Evolutionary conservation across 495 filamentous ascomycete genomes (phyloP), one percentile per base, ranked within the genome.

Genomic region (Aeminium ludgeri): DNA sequence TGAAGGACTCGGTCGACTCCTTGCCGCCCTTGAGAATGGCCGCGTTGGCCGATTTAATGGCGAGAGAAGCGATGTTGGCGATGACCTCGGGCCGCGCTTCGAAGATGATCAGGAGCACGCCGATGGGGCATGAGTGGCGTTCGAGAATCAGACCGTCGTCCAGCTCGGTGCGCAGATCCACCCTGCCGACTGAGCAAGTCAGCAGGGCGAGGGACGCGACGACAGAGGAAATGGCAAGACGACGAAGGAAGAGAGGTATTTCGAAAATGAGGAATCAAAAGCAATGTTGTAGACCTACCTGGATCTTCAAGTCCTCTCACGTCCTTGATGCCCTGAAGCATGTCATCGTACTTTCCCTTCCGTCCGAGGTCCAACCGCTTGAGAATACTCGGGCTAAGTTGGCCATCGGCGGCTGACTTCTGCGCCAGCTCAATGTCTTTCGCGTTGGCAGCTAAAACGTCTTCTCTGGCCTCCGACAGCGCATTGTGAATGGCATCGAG

Each of bases 81-180:
- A 99, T 99, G 41, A 99, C 91, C 58, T 99, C 89, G 7, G 89
- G 89, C 20, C 89, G 80, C 17, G 91, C 91, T 61, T 97, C 89
- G 53, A 97, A 97, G 45, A 97, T 96, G 50, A 96, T 92, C 36
- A 97, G 67, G 18, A 99, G 72, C 16, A 95, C 86, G 35, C 89
- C 89, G 48, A 99, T 96, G 1, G 89, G 89, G 53, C 83, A 95
- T 20, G 82, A 81, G 17, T 92, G 74, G 52, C 84, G 75, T 54
- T 92, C 80, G 30, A 96, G 69, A 20, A 74, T 70, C 32, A 99
- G 69, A 19, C 75, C 82, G 50, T 93, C 80, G 59, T 96, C 89
- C n/a, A 99, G 69, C 18, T 73, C 70, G 28, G 85, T 99, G 41
- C 77, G 74, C 43, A 92, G 58, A 10, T 78, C 86, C 33, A 85